These are phyloP conservation scores for Isatis lusitanica DNA, from an alignment of 441 rosid genomes.

Conservation along the genomic window DNA sequence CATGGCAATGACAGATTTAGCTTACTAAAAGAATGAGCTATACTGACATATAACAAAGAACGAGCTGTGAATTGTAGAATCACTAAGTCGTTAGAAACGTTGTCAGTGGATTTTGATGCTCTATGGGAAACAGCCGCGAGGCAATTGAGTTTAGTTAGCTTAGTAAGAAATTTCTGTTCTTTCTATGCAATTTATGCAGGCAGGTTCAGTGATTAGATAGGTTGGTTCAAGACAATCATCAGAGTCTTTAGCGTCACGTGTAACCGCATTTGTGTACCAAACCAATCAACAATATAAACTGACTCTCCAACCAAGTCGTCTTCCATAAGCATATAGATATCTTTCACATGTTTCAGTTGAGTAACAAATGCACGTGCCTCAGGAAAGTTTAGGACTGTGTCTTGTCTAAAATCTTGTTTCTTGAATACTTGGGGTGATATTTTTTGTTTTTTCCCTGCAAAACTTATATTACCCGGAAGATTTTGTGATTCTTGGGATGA, in stretches of 20 bases:
- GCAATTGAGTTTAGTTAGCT: neutral
- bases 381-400: neutral
- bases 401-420: neutral
- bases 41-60: neutral
- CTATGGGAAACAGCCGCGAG: neutral
- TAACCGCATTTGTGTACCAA: neutral
- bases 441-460: slow-evolving; percentile 11
- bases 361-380: neutral
- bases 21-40: neutral
- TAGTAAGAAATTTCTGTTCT: neutral
- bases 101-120: neutral
- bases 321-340: neutral
- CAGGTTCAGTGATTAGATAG: neutral
- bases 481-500: slow-evolving; percentile 30
- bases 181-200: neutral
- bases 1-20: slow-evolving; percentile 1
- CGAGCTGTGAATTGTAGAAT: neutral
- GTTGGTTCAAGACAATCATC: neutral
- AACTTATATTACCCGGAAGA: slow-evolving; percentile 20
- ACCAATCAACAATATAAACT: neutral
- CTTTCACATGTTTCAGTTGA: neutral
- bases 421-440: neutral
- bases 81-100: neutral
- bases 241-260: neutral
- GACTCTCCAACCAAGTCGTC: neutral